Percentiles rank a stretch among this genome's conserved stretches.
These are phyloP conservation scores for Acacia confusa DNA, from an alignment of 306 rosid species.

Conservation along the genomic window DNA sequence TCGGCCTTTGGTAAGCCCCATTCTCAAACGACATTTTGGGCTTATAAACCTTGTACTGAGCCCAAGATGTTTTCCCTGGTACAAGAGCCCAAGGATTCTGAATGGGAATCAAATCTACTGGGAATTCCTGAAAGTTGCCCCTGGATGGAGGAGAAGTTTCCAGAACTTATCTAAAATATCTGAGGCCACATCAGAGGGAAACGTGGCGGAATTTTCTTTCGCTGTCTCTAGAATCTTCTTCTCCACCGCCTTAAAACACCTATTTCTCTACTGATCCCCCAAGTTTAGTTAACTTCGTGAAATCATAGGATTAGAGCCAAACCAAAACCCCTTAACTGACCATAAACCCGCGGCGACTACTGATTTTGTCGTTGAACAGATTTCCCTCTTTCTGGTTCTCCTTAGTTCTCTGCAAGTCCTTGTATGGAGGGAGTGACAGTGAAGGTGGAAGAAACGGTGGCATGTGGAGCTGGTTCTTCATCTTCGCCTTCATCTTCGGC, in stretches of 20 bases:
- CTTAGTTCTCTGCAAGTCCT: not conserved
- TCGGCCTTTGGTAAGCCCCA: not conserved
- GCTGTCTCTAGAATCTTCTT: conserved; percentile 57
- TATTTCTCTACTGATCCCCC: not conserved
- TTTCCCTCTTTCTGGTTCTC: not conserved
- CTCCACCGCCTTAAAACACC: conserved; percentile 33
- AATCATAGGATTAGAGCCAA: not conserved
- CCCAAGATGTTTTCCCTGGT: not conserved
- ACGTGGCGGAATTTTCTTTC: conserved; percentile 33
- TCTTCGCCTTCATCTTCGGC: conserved; percentile 45
- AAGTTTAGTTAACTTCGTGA: not conserved
- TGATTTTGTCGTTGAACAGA: not conserved
- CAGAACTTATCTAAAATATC: conserved; percentile 42
- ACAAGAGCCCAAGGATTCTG: not conserved
- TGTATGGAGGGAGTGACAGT: conserved; percentile 46
- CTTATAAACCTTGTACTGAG: not conserved
- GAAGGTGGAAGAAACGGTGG: conserved; percentile 54
- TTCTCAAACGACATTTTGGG: not conserved
- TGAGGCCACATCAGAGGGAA: conserved; percentile 1
- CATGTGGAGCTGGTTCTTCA: conserved; percentile 38
- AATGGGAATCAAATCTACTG: not conserved
- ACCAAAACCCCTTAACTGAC: not conserved
- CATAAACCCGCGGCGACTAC: not conserved
- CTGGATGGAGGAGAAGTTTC: conserved; percentile 49
- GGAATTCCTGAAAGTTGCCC: not conserved